A percentile compares a stretch with the other conserved stretches of the same genome.
Conservation (phyloP, 306 rosid genomes). For the Lagenaria siceraria region DNA sequence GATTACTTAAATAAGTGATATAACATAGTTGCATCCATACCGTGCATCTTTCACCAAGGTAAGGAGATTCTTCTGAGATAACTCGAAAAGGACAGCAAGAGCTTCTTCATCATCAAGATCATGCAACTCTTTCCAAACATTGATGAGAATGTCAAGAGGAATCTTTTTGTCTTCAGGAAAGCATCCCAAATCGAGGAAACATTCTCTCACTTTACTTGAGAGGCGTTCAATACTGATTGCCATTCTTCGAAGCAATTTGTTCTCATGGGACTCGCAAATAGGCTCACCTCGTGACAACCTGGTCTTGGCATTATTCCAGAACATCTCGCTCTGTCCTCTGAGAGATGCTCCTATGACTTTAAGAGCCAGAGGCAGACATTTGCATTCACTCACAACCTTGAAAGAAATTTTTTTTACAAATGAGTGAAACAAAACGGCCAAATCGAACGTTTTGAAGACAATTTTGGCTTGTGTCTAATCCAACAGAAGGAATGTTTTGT, state of each 20-base stretch:
- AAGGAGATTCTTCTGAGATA: constrained; percentile 73
- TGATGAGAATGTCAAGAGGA: constrained; percentile 73
- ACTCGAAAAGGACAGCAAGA: constrained; percentile 65
- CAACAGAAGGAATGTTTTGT: not conserved
- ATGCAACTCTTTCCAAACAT: constrained; percentile 73
- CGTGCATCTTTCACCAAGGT: constrained; percentile 59
- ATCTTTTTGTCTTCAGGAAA: constrained; percentile 85
- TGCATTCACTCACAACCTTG: constrained; percentile 74
- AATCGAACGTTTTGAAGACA: not conserved
- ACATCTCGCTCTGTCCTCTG: constrained; percentile 54
- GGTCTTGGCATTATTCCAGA: constrained; percentile 57
- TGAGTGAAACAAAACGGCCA: not conserved
- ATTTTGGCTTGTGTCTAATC: not conserved
- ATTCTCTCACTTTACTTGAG: constrained; percentile 40
- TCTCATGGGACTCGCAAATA: constrained; percentile 60
- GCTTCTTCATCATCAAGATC: constrained; percentile 60
- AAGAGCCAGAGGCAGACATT: constrained; percentile 81
- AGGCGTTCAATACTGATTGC: constrained; percentile 46
- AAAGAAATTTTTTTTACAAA: not conserved
- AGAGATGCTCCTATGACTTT: constrained; percentile 89
- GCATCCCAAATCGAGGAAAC: constrained; percentile 73
- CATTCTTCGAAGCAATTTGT: constrained; percentile 53
- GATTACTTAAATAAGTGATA: not conserved
- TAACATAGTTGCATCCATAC: constrained; percentile 20
- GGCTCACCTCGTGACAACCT: constrained; percentile 64